Conservation (phyloP, 2,329 filamentous ascomycete species). For the Fusarium annulatum region DNA sequence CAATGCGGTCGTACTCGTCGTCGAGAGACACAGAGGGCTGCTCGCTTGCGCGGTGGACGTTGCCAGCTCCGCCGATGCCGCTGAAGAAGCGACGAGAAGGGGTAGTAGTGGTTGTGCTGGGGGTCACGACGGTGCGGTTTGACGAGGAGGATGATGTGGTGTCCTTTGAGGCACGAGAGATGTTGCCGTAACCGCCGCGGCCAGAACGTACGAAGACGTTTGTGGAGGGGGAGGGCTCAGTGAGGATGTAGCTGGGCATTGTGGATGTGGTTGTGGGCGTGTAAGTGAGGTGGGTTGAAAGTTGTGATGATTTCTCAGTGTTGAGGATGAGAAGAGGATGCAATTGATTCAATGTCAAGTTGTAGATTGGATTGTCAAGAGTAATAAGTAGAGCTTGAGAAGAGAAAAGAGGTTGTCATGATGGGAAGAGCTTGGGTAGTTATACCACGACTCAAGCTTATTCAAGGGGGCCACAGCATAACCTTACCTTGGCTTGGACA, state of each 20-base stretch:
- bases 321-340: not conserved
- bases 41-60: slow-evolving; percentile 62
- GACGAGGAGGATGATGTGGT: slow-evolving; percentile 51
- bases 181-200: slow-evolving; percentile 68
- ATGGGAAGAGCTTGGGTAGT: slow-evolving; percentile 36
- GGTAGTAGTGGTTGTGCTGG: slow-evolving; percentile 46
- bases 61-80: slow-evolving; percentile 75
- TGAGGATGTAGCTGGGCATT: slow-evolving; percentile 50
- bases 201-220: slow-evolving; percentile 60
- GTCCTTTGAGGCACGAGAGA: slow-evolving; percentile 60
- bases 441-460: slow-evolving; percentile 32
- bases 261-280: slow-evolving; percentile 4
- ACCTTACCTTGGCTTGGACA: not conserved
- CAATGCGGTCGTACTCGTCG: slow-evolving; percentile 57
- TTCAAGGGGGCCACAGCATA: slow-evolving; percentile 1
- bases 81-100: slow-evolving; percentile 67
- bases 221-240: slow-evolving; percentile 48
- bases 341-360: not conserved
- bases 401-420: slow-evolving; percentile 30
- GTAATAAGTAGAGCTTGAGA: slow-evolving; percentile 8
- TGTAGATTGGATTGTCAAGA: not conserved
- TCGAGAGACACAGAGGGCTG: slow-evolving; percentile 62
- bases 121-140: slow-evolving; percentile 59
- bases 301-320: not conserved
- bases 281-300: slow-evolving; percentile 19